These are phyloP conservation scores for Nannochloris sp. DNA, from an alignment of 139 green algal genomes.

Conservation along the genomic window DNA sequence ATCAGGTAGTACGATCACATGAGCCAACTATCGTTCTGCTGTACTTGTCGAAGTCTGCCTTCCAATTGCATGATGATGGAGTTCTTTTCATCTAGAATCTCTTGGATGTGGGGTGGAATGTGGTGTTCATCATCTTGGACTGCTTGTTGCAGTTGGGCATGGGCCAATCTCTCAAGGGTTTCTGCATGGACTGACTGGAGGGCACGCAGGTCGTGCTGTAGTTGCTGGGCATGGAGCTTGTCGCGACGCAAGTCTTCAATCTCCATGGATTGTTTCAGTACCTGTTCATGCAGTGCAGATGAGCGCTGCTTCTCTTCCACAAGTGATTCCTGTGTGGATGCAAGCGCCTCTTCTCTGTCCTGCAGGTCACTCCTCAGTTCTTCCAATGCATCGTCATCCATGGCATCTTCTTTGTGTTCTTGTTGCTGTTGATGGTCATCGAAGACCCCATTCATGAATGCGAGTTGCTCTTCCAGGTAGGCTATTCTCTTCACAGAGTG, in stretches of 20 bases:
- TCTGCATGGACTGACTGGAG: neutral
- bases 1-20: neutral
- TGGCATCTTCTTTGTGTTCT: too few relatives aligned
- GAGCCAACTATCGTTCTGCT: neutral
- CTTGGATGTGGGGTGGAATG: too few relatives aligned
- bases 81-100: neutral
- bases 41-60: neutral
- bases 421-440: too few relatives aligned
- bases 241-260: slow-evolving; percentile 24
- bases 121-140: too few relatives aligned
- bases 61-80: neutral
- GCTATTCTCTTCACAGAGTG: neutral
- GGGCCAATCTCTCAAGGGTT: neutral
- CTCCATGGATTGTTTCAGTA: slow-evolving; percentile 26
- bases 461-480: neutral
- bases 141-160: neutral
- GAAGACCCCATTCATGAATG: too few relatives aligned
- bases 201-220: neutral
- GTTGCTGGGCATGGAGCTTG: neutral
- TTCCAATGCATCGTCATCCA: too few relatives aligned
- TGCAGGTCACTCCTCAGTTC: too few relatives aligned
- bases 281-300: slow-evolving; percentile 16
- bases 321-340: slow-evolving; percentile 13
- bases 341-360: slow-evolving; percentile 10
- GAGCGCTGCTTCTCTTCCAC: slow-evolving; percentile 4